Base-by-base conservation (phyloP, 176 grass and related monocot genomes). In the Bonia amplexicaulis region DNA sequence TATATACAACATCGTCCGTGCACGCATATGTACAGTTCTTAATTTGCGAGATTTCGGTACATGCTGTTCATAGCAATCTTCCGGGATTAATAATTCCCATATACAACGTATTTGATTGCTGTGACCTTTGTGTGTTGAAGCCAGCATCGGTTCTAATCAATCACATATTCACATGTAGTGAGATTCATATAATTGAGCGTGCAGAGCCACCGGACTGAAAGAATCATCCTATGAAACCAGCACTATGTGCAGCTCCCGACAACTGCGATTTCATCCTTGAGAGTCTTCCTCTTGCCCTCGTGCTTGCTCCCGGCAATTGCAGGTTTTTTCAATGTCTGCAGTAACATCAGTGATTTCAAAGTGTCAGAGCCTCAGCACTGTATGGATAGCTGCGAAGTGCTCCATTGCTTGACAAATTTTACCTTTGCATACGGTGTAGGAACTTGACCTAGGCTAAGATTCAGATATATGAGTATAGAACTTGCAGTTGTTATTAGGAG, bases 211-310 rank as follows among this genome's bases (percentile, higher is more conserved):
- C 20, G 12, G 62, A 54, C 33, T 33, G 22, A 62, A 60, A 48
- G 27, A 68, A 9, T 48, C 6, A 6, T 49, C 25, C 10, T 45
- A 31, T n/a, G 23, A 37, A 67, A 75, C 62, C 17, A 45, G 7
- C 42, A 23, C 79, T 87, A 90, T 2, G 75, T 90, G 74, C 85
- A 87, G 60, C 85, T 90, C 52, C 89, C 85, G 20, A 87, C 69
- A 19, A 17, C 89, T 0, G 63, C 80, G 31, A 87, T 80, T 51
- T 90, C 80, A 6, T 87, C 89, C 73, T 90, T 61, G 22, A 84
- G 89, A 3, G 80, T 63, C 80, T 75, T 87, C 89, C 12, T 90
- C 69, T 46, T 75, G 19, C 79, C 66, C 9, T 87, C 84, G n/a
- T 67, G 73, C 88, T 87, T 90, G 79, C 47, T 59, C 58, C 84